Evolutionary conservation across 768 basidiomycete genomes (phyloP).

Genomic region (Leccinum rimulosum): DNA sequence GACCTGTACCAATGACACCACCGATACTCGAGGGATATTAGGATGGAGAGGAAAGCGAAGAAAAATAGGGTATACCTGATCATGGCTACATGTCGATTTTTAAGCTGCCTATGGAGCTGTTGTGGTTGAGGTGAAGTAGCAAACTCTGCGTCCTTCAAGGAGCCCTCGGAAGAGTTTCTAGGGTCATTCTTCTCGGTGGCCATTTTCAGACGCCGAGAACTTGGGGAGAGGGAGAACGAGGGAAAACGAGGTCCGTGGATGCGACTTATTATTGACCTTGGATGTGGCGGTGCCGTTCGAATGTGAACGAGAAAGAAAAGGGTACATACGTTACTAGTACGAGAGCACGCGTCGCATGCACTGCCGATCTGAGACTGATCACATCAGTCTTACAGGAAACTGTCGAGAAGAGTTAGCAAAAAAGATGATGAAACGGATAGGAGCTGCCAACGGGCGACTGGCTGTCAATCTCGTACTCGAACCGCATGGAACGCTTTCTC

Average conservation of each 20-base stretch:
- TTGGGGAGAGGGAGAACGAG: neutral
- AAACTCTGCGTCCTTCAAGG: slow-evolving; percentile 24
- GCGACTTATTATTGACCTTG: neutral
- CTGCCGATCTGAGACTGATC: neutral
- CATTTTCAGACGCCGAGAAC: slow-evolving; percentile 3
- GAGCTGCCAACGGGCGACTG: no score
- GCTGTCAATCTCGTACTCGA: neutral
- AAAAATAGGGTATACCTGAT: slow-evolving; percentile 49
- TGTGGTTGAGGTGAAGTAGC: neutral
- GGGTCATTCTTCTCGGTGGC: slow-evolving; percentile 22
- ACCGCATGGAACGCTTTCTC: neutral
- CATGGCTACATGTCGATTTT: slow-evolving; percentile 81
- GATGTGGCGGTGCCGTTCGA: neutral
- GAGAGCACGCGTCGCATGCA: neutral
- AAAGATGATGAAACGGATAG: neutral
- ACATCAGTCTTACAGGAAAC: neutral
- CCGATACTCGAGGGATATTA: slow-evolving; percentile 46
- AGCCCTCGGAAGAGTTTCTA: slow-evolving; percentile 14
- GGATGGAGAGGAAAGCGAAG: neutral
- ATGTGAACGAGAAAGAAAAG: neutral
- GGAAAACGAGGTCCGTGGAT: neutral
- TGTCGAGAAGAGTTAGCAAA: neutral
- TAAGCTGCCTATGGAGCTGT: slow-evolving; percentile 56
- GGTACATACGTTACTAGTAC: neutral
- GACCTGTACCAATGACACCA: slow-evolving; percentile 56